phyloP scores from a whole-genome alignment of 257 asterid species.

The Echites panduratus region DNA sequence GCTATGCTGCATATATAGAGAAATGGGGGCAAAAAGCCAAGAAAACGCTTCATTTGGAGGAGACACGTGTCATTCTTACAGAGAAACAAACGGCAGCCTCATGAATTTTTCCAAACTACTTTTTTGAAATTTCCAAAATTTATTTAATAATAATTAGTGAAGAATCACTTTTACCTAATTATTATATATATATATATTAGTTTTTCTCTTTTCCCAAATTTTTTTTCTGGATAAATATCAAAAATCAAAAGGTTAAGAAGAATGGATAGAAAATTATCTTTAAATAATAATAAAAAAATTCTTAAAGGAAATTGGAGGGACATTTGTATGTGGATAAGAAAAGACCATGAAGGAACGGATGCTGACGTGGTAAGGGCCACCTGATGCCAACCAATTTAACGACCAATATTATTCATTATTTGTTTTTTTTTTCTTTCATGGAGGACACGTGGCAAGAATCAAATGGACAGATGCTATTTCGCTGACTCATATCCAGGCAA shows the following conservation, averaged over 20 bases:
- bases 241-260: no score
- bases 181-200: no score
- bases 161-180: no score
- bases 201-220: no score
- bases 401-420: conserved; percentile 2
- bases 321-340: conserved; percentile 28
- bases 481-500: conserved; percentile 41
- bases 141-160: no score
- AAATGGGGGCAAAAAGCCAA: not conserved
- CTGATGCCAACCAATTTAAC: conserved; percentile 21
- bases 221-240: no score
- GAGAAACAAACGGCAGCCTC: conserved; percentile 23
- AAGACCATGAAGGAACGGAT: not conserved
- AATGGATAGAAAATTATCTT: no score
- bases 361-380: conserved; percentile 15
- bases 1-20: not conserved
- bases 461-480: conserved; percentile 16
- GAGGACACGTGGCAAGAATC: conserved; percentile 25
- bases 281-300: no score
- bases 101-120: not conserved
- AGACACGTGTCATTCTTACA: conserved; percentile 27
- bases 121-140: no score
- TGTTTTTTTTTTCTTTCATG: not conserved
- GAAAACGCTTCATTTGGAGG: not conserved
- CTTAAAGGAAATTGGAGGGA: no score